Conservation (phyloP, 2,329 filamentous ascomycete genomes). For the Penicillium sp. region DNA sequence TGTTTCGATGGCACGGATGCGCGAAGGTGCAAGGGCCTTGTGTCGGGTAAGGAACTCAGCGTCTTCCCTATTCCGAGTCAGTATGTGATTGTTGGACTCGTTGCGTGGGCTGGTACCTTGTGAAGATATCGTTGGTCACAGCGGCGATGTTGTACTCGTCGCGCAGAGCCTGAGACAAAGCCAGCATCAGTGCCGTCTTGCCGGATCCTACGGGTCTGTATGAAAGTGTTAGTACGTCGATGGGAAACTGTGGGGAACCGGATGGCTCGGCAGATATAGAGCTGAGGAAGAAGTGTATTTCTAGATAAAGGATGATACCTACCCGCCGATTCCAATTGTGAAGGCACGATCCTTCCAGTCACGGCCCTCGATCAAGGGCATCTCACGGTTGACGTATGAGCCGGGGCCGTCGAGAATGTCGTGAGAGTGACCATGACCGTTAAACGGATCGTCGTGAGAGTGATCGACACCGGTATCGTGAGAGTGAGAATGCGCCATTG, state of each 20-base stretch:
- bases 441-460: constrained; percentile 58
- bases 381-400: constrained; percentile 84
- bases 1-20: constrained; percentile 95
- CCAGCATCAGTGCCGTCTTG: constrained; percentile 96
- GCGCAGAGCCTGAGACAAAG: constrained; percentile 82
- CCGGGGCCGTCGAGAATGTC: constrained; percentile 94
- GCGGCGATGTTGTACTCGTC: constrained; percentile 82
- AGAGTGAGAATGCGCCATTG: constrained; percentile 43
- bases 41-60: constrained; percentile 93
- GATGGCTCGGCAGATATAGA: background rate
- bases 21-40: constrained; percentile 75
- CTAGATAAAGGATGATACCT: constrained; percentile 33
- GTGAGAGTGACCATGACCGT: constrained; percentile 85
- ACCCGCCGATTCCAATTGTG: constrained; percentile 98
- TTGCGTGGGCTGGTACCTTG: constrained; percentile 51
- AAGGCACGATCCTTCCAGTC: constrained; percentile 89
- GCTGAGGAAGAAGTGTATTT: background rate
- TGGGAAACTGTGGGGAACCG: background rate
- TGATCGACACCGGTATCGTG: constrained; percentile 41
- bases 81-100: background rate
- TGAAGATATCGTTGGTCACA: constrained; percentile 99
- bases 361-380: constrained; percentile 87
- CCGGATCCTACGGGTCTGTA: constrained; percentile 88
- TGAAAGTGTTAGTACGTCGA: background rate
- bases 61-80: constrained; percentile 66